These are phyloP conservation scores for Gleditsia sinensis DNA, from an alignment of 306 rosid genomes.

Conservation along the genomic window DNA sequence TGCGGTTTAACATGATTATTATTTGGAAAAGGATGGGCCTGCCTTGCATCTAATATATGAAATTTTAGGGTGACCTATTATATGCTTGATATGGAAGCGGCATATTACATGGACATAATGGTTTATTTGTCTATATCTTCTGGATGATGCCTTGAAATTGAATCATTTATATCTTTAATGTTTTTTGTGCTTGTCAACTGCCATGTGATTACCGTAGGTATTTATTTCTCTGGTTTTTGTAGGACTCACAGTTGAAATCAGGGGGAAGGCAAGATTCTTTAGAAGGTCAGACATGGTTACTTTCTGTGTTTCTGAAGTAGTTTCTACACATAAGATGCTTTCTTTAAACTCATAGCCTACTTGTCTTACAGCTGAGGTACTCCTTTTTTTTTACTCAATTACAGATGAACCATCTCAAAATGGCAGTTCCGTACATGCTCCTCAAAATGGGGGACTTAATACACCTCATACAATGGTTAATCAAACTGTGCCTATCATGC, in stretches of 20 bases:
- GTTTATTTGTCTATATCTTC: constrained; percentile 11
- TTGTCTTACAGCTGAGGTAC: constrained; percentile 6
- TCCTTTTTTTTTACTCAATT: constrained; percentile 24
- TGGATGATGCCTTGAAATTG: constrained; percentile 3
- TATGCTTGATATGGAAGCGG: background rate
- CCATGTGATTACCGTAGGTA: background rate
- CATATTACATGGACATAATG: background rate
- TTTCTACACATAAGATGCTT: constrained; percentile 12
- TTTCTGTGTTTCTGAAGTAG: constrained; percentile 35
- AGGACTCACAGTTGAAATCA: constrained; percentile 87
- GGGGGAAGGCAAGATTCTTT: constrained; percentile 81
- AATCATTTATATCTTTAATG: background rate
- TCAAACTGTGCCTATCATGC: constrained; percentile 64
- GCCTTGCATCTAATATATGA: background rate
- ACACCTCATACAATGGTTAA: constrained; percentile 64
- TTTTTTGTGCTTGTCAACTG: constrained; percentile 24
- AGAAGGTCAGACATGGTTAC: constrained; percentile 66
- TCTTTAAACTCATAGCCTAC: constrained; percentile 16
- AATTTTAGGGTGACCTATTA: background rate
- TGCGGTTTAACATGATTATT: too few species aligned
- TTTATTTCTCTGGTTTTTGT: constrained; percentile 36
- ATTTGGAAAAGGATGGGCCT: too few species aligned
- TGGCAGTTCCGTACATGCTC: constrained; percentile 66
- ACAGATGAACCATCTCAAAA: constrained; percentile 84
- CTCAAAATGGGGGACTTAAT: constrained; percentile 83